Percentiles rank a stretch among this genome's conserved stretches.
Evolutionary conservation across 805 yeast species (phyloP).

Genomic region (Metschnikowia colocasiae): DNA sequence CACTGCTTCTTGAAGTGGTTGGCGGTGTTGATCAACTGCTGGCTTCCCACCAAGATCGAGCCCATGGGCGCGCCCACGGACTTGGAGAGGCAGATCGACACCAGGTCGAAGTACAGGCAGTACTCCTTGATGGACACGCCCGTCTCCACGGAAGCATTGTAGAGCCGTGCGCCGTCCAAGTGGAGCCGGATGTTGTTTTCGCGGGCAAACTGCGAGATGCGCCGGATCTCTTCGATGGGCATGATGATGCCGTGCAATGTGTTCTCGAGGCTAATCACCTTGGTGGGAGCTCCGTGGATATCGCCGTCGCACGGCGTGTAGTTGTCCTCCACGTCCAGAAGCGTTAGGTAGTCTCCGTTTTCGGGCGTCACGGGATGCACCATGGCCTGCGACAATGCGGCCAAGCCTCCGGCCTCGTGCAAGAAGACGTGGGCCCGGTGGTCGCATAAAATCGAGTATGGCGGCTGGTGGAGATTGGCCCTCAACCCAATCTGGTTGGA

Average conservation of each 20-base stretch:
- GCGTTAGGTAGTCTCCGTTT: constrained; percentile 71
- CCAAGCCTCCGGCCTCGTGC: constrained; percentile 89
- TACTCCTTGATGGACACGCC: constrained; percentile 67
- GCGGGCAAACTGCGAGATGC: constrained; percentile 68
- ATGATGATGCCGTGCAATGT: constrained; percentile 79
- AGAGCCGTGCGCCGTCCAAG: constrained; percentile 92
- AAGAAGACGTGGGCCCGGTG: constrained; percentile 78
- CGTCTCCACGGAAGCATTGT: constrained; percentile 82
- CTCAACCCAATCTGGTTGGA: constrained; percentile 86
- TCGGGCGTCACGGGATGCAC: constrained; percentile 76
- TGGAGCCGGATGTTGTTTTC: constrained; percentile 61
- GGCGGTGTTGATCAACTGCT: constrained; percentile 58
- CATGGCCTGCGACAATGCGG: constrained; percentile 88
- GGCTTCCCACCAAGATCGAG: constrained; percentile 71
- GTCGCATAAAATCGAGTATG: constrained; percentile 83
- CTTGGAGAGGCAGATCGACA: constrained; percentile 84
- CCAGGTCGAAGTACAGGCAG: constrained; percentile 79
- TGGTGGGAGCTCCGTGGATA: constrained; percentile 86
- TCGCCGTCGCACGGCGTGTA: constrained; percentile 72
- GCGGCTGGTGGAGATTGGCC: constrained; percentile 74
- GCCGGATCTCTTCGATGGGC: constrained; percentile 74
- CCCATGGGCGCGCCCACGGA: constrained; percentile 94
- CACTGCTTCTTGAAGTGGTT: constrained; percentile 86
- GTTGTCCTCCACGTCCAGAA: constrained; percentile 69
- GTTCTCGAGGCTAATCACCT: constrained; percentile 79